phyloP scores from a whole-genome alignment of 208 protist genomes.

The Hexamita inflata region DNA sequence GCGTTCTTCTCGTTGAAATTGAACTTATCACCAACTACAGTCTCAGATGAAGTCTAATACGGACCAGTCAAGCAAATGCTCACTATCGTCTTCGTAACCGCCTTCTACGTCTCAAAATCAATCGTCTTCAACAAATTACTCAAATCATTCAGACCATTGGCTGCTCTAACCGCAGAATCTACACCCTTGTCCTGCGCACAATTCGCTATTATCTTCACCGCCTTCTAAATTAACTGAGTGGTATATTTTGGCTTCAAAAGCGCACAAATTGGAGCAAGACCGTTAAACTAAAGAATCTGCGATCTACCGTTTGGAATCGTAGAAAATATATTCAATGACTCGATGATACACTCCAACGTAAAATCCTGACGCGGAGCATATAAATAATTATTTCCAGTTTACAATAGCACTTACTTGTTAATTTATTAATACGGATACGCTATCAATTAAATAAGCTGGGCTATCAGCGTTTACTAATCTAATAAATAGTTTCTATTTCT shows the following conservation, averaged over 20 bases:
- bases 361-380: no score
- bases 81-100: conserved; percentile 6
- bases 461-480: no score
- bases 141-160: background rate
- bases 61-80: background rate
- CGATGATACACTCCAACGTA: background rate
- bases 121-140: background rate
- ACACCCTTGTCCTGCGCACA: conserved; percentile 17
- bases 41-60: background rate
- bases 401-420: no score
- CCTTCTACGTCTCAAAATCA: background rate
- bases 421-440: no score
- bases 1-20: conserved; percentile 13
- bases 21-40: background rate
- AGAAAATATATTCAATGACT: background rate
- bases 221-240: background rate
- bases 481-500: no score
- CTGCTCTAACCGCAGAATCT: conserved; percentile 6
- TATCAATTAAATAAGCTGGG: no score
- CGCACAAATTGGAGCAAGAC: background rate
- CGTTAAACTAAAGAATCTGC: background rate
- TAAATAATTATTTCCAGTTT: no score
- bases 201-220: conserved; percentile 16
- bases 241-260: background rate
- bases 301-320: background rate